Evolutionary conservation across 805 yeast species (phyloP).

Genomic region (Starmerella etchellsii): DNA sequence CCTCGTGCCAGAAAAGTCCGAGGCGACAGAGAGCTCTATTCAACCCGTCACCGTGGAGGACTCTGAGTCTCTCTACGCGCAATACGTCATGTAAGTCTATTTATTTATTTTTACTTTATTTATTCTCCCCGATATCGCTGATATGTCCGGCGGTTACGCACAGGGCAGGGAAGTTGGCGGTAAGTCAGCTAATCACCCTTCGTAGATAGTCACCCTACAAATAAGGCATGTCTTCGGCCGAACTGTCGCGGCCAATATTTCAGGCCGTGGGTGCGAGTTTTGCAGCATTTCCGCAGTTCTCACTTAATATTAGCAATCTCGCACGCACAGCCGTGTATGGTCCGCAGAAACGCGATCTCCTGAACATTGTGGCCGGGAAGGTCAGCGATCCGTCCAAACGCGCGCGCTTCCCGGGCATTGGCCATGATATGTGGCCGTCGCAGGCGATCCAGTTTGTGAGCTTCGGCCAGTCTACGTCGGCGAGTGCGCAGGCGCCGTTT

Average conservation of each 20-base stretch:
- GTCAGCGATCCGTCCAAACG: slow-evolving; percentile 41
- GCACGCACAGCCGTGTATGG: slow-evolving; percentile 48
- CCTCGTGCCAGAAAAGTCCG: not conserved
- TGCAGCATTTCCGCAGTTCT: slow-evolving; percentile 31
- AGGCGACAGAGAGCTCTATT: not conserved
- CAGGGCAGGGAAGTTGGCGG: too few relatives aligned
- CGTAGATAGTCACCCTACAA: too few relatives aligned
- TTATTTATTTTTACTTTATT: too few relatives aligned
- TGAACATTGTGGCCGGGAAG: slow-evolving; percentile 45
- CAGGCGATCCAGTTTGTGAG: slow-evolving; percentile 34
- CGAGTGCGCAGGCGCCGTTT: slow-evolving; percentile 40
- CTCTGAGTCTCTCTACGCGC: not conserved
- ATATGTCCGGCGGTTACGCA: too few relatives aligned
- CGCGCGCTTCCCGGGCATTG: slow-evolving; percentile 43
- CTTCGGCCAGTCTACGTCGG: slow-evolving; percentile 34
- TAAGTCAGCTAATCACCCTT: too few relatives aligned
- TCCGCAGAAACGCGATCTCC: slow-evolving; percentile 40
- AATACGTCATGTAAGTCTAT: not conserved
- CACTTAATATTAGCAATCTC: slow-evolving; percentile 29
- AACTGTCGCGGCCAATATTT: slow-evolving; percentile 12
- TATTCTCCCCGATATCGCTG: not conserved
- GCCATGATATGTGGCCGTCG: slow-evolving; percentile 34
- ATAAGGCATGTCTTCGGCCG: too few relatives aligned
- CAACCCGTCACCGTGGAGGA: too few relatives aligned
- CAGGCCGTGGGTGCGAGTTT: slow-evolving; percentile 13